Percentiles rank a stretch among this genome's conserved stretches.
Conservation (phyloP, 768 basidiomycete species). For the Xerocomus brunneocitrinus region DNA sequence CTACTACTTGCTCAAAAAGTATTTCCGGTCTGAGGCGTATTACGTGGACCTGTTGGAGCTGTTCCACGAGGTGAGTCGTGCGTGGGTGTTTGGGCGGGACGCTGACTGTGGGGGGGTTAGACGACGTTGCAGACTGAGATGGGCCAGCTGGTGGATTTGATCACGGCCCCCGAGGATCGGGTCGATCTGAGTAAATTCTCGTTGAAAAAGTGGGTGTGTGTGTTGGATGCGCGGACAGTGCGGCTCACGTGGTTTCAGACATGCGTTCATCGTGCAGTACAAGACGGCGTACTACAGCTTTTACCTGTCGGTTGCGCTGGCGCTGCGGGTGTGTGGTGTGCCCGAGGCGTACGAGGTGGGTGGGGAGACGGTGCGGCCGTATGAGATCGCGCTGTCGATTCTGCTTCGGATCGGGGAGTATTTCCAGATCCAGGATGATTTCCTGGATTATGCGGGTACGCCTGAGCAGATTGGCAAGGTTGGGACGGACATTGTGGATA, state of each 20-base stretch:
- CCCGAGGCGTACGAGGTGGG: slow-evolving; percentile 44
- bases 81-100: background rate
- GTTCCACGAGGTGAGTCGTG: slow-evolving; percentile 71
- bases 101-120: slow-evolving; percentile 9
- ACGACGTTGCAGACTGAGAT: slow-evolving; percentile 90
- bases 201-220: slow-evolving; percentile 55
- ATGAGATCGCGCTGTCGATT: slow-evolving; percentile 72
- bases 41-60: slow-evolving; percentile 89
- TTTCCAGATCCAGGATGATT: slow-evolving; percentile 99
- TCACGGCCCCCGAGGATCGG: slow-evolving; percentile 88
- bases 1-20: slow-evolving; percentile 81
- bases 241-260: slow-evolving; percentile 43
- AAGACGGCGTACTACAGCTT: slow-evolving; percentile 98
- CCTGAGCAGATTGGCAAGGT: slow-evolving; percentile 94
- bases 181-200: slow-evolving; percentile 90
- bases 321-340: slow-evolving; percentile 73
- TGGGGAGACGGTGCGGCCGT: slow-evolving; percentile 49
- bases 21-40: slow-evolving; percentile 76
- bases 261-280: slow-evolving; percentile 90
- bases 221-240: slow-evolving; percentile 15
- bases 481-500: slow-evolving; percentile 96
- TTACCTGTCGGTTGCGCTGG: slow-evolving; percentile 96
- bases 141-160: slow-evolving; percentile 92
- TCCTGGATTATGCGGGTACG: slow-evolving; percentile 85
- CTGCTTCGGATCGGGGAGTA: slow-evolving; percentile 93